These are phyloP conservation scores for Excoecaria cochinchinensis DNA, from an alignment of 345 rosid genomes.

Conservation along the genomic window DNA sequence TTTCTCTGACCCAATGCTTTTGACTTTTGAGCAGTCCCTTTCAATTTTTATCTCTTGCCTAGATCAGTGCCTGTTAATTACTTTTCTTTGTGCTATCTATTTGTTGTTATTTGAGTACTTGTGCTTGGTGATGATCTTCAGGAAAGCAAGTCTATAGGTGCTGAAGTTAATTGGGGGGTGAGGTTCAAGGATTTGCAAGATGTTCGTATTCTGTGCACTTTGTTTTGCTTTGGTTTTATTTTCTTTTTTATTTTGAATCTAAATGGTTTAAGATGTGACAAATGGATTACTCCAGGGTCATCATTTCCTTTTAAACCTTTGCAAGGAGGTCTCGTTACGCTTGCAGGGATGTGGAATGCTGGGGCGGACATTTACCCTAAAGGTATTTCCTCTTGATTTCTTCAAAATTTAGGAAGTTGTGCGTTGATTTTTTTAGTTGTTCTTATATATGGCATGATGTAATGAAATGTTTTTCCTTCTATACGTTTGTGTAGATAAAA, in stretches of 20 bases:
- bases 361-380: conserved; percentile 87
- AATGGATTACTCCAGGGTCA: conserved; percentile 51
- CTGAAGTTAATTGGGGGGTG: conserved; percentile 98
- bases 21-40: neutral
- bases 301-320: conserved; percentile 66
- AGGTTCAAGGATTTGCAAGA: conserved; percentile 75
- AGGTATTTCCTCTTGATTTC: conserved; percentile 42
- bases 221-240: conserved; percentile 12
- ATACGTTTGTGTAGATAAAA: conserved; percentile 53
- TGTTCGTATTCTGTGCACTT: conserved; percentile 47
- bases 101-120: neutral
- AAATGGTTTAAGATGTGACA: conserved; percentile 12
- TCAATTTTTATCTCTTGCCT: conserved; percentile 1
- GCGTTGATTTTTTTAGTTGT: neutral
- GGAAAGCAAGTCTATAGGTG: conserved; percentile 93
- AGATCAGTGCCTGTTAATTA: conserved; percentile 1
- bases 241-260: neutral
- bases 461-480: conserved; percentile 16
- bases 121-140: conserved; percentile 37
- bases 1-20: neutral
- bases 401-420: conserved; percentile 3
- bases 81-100: neutral
- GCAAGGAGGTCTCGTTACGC: conserved; percentile 88
- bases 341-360: conserved; percentile 78
- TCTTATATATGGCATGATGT: conserved; percentile 3